Evolutionary conservation across 352 stramenopile species (phyloP).

Genomic region (Phytophthora hybrid): DNA sequence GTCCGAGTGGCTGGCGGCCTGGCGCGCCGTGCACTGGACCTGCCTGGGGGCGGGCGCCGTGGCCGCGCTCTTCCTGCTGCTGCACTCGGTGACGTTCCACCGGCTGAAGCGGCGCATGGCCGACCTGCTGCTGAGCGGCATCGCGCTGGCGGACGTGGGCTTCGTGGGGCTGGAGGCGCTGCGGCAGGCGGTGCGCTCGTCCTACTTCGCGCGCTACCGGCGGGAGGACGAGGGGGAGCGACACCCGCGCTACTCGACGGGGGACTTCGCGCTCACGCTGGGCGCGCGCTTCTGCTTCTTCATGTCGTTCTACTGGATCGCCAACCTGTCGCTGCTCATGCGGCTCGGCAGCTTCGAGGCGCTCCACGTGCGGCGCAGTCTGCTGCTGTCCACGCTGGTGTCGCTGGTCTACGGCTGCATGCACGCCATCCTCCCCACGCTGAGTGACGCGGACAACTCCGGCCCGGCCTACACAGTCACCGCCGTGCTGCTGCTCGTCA

Average conservation of each 20-base stretch:
- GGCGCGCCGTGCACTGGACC: conserved; percentile 61
- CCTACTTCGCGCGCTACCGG: conserved; percentile 58
- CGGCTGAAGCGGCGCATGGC: conserved; percentile 72
- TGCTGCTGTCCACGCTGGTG: conserved; percentile 56
- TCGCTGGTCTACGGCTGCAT: conserved; percentile 66
- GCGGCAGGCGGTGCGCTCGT: conserved; percentile 50
- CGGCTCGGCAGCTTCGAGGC: conserved; percentile 62
- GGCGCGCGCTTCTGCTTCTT: conserved; percentile 74
- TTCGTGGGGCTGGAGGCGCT: conserved; percentile 62
- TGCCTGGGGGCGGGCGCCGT: conserved; percentile 48
- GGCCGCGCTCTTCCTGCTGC: conserved; percentile 60
- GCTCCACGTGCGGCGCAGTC: conserved; percentile 57
- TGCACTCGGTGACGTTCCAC: conserved; percentile 69
- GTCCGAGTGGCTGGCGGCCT: conserved; percentile 51
- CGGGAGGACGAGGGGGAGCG: conserved; percentile 7
- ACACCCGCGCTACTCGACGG: conserved; percentile 7
- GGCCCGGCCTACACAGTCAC: conserved; percentile 53
- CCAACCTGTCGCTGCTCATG: conserved; percentile 77
- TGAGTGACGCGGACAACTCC: conserved; percentile 16
- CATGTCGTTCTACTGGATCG: conserved; percentile 81
- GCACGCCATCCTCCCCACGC: conserved; percentile 50
- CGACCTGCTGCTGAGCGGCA: conserved; percentile 74
- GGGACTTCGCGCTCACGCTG: conserved; percentile 44
- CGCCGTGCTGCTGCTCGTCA: conserved; percentile 47
- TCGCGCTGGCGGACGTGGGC: conserved; percentile 63